These are phyloP conservation scores for Allium cepa DNA, from an alignment of 106 monocot species.

Conservation along the genomic window DNA sequence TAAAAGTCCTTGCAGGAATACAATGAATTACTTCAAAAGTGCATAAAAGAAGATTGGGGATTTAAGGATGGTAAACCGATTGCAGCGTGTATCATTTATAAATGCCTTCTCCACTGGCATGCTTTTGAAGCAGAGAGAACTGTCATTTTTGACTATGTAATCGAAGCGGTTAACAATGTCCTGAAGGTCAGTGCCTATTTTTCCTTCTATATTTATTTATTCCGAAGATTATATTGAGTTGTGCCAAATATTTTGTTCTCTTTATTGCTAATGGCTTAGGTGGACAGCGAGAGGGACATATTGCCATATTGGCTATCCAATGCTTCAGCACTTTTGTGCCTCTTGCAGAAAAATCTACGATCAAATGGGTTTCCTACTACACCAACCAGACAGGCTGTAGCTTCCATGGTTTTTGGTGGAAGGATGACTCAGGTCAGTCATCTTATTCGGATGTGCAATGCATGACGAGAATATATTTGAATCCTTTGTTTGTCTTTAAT, in stretches of 20 bases:
- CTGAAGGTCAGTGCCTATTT: constrained; percentile 48
- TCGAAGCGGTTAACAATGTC: constrained; percentile 56
- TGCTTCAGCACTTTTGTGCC: constrained; percentile 77
- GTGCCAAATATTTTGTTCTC: background rate
- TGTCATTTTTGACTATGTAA: constrained; percentile 66
- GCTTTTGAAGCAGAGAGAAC: constrained; percentile 85
- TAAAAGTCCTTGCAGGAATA: constrained; percentile 28
- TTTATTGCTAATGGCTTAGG: constrained; percentile 28
- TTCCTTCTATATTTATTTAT: no score
- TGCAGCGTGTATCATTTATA: constrained; percentile 83
- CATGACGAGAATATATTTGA: no score
- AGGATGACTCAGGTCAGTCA: constrained; percentile 38
- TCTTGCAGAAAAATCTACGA: constrained; percentile 64
- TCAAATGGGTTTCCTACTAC: constrained; percentile 54
- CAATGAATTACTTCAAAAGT: constrained; percentile 43
- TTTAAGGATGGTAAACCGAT: constrained; percentile 79
- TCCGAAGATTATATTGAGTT: constrained; percentile 5
- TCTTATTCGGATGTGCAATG: background rate
- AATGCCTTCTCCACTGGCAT: constrained; percentile 67
- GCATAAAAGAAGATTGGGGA: constrained; percentile 68
- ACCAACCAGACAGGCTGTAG: constrained; percentile 25
- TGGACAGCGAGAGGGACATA: constrained; percentile 50
- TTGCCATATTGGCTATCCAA: constrained; percentile 89
- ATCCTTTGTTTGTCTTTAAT: no score
- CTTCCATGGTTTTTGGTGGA: constrained; percentile 27